Percentiles rank a stretch among this genome's conserved stretches.
Evolutionary conservation across 2,329 filamentous ascomycete genomes (phyloP).

Genomic region (Colletotrichum godetiae): DNA sequence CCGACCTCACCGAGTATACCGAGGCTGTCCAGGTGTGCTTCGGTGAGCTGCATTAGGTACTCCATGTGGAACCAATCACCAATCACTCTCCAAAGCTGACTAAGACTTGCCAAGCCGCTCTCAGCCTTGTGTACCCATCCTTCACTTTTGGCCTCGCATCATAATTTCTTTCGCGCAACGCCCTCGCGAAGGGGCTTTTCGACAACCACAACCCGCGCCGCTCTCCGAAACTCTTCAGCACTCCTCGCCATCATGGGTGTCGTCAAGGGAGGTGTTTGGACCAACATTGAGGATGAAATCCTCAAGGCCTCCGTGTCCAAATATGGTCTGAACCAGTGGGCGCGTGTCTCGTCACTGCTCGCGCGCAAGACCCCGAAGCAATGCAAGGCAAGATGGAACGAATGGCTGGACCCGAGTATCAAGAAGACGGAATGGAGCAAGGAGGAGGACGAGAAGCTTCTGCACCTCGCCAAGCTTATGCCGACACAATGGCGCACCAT

Average conservation of each 20-base stretch:
- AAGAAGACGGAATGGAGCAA: constrained; percentile 99
- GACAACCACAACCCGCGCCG: not conserved
- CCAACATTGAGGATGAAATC: constrained; percentile 91
- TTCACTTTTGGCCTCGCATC: constrained; percentile 23
- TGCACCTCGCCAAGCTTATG: constrained; percentile 98
- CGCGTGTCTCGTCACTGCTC: constrained; percentile 94
- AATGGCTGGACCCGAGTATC: constrained; percentile 98
- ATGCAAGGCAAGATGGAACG: constrained; percentile 98
- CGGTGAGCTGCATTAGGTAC: not conserved
- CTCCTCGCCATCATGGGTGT: constrained; percentile 68
- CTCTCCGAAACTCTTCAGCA: not conserved
- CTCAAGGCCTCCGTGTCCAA: constrained; percentile 96
- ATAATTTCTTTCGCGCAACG: constrained; percentile 12
- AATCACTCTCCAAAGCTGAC: not conserved
- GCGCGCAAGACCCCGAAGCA: constrained; percentile 98
- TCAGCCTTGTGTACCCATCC: constrained; percentile 31
- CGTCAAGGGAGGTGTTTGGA: constrained; percentile 81
- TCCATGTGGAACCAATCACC: constrained; percentile 8
- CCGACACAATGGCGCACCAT: constrained; percentile 99
- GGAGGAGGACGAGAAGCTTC: constrained; percentile 96
- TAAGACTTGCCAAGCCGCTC: not conserved
- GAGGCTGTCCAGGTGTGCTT: not conserved
- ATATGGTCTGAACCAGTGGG: constrained; percentile 97
- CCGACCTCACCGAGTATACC: not conserved
- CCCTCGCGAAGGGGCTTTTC: constrained; percentile 22